Conservation (phyloP, 2,329 filamentous ascomycete species). For the Seiridium cupressi region DNA sequence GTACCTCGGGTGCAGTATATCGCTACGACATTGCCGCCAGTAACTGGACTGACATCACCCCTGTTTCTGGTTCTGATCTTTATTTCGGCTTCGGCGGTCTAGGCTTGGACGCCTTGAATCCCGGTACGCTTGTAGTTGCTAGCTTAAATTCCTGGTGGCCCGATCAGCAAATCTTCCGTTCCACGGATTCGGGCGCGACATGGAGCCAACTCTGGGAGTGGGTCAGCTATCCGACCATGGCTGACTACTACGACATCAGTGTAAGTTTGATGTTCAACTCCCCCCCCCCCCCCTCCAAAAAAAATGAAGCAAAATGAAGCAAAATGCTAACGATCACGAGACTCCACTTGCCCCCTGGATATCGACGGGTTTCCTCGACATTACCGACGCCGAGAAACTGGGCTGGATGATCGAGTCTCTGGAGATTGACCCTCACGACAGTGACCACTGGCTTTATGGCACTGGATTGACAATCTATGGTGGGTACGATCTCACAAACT, state of each 20-base stretch:
- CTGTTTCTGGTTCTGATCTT: constrained; percentile 43
- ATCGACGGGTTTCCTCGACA: constrained; percentile 43
- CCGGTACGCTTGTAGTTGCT: constrained; percentile 56
- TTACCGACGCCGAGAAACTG: constrained; percentile 43
- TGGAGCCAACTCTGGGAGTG: constrained; percentile 56
- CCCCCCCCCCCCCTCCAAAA: neutral
- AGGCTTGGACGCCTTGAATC: constrained; percentile 49
- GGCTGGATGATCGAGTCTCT: constrained; percentile 63
- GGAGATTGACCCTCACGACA: constrained; percentile 57
- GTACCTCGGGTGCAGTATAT: constrained; percentile 49
- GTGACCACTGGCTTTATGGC: constrained; percentile 60
- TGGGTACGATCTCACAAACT: constrained; percentile 52
- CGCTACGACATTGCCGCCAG: constrained; percentile 48
- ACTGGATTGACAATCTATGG: constrained; percentile 56
- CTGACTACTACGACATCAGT: constrained; percentile 45
- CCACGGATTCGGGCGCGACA: constrained; percentile 51
- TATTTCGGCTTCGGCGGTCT: constrained; percentile 57
- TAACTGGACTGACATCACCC: constrained; percentile 57
- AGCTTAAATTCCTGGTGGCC: constrained; percentile 59
- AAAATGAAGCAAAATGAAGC: neutral
- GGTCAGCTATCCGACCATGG: constrained; percentile 41
- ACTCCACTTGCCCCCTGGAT: constrained; percentile 53
- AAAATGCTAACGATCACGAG: constrained; percentile 12
- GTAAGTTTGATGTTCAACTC: constrained; percentile 16
- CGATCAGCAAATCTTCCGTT: constrained; percentile 55